Conservation (phyloP, 108 stramenopile species). For the Conticribra weissflogii region DNA sequence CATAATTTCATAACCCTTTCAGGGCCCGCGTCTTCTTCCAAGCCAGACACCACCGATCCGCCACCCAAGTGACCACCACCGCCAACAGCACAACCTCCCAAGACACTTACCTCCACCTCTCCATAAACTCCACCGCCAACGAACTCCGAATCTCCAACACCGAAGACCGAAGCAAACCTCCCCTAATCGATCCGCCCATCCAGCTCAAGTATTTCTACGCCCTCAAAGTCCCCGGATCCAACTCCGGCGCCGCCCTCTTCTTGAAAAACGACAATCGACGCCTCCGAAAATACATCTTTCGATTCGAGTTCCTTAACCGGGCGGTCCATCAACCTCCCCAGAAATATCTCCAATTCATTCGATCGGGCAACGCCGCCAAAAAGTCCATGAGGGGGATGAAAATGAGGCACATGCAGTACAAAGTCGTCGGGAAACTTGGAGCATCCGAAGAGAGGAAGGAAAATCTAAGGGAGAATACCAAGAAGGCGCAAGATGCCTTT, state of each 20-base stretch:
- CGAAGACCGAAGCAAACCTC: background rate
- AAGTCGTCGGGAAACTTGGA: background rate
- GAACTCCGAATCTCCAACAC: conserved; percentile 16
- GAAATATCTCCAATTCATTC: conserved; percentile 33
- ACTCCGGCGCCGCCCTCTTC: conserved; percentile 39
- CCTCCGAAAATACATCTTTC: conserved; percentile 40
- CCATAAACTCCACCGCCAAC: conserved; percentile 28
- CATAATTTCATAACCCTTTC: too few species aligned
- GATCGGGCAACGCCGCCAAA: conserved; percentile 31
- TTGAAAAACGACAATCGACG: conserved; percentile 33
- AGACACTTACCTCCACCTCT: conserved; percentile 36
- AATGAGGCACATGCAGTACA: conserved; percentile 18
- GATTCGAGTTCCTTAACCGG: conserved; percentile 39
- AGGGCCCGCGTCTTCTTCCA: conserved; percentile 51
- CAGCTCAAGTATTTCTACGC: conserved; percentile 42
- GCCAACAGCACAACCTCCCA: conserved; percentile 20
- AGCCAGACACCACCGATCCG: conserved; percentile 41
- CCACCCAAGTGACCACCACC: conserved; percentile 26
- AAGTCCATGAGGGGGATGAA: conserved; percentile 32
- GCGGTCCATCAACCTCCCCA: conserved; percentile 33
- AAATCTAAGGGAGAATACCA: conserved; percentile 11
- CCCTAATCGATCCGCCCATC: conserved; percentile 40
- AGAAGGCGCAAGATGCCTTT: conserved; percentile 26
- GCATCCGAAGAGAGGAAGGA: conserved; percentile 18
- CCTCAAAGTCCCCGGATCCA: conserved; percentile 36